Percentiles rank a stretch among this genome's conserved stretches.
Evolutionary conservation across 2,329 filamentous ascomycete species (phyloP).

Genomic region (Aspergillus flavus): DNA sequence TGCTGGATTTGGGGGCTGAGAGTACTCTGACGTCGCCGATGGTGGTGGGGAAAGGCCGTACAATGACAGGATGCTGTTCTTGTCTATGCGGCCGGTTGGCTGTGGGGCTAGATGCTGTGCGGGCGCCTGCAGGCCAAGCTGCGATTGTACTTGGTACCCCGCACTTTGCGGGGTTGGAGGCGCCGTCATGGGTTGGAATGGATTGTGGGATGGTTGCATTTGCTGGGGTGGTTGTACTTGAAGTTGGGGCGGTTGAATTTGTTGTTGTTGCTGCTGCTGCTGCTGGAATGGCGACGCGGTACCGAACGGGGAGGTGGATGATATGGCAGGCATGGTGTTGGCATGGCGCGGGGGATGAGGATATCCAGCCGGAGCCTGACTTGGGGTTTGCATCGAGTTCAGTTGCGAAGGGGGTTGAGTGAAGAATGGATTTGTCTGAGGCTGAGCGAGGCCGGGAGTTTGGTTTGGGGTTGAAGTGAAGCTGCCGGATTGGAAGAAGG

Average conservation of each 20-base stretch:
- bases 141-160: conserved; percentile 30
- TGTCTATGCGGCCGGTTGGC: conserved; percentile 48
- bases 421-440: conserved; percentile 41
- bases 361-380: conserved; percentile 16
- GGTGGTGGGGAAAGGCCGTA: conserved; percentile 47
- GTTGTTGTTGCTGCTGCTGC: conserved; percentile 26
- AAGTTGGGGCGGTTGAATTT: conserved; percentile 20
- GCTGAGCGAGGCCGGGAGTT: conserved; percentile 27
- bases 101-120: conserved; percentile 40
- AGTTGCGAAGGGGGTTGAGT: conserved; percentile 29
- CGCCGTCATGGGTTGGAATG: conserved; percentile 34
- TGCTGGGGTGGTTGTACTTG: conserved; percentile 22
- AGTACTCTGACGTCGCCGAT: conserved; percentile 39
- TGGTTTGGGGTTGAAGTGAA: conserved; percentile 28
- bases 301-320: conserved; percentile 35
- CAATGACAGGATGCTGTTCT: conserved; percentile 49
- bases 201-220: conserved; percentile 32
- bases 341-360: conserved; percentile 35
- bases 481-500: conserved; percentile 45
- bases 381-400: conserved; percentile 25
- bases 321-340: conserved; percentile 42
- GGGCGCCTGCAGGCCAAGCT: conserved; percentile 22
- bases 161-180: conserved; percentile 28
- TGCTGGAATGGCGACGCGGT: conserved; percentile 32
- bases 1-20: conserved; percentile 25